phyloP scores from a whole-genome alignment of 2,329 filamentous ascomycete genomes.

The Phialophora tarda region DNA sequence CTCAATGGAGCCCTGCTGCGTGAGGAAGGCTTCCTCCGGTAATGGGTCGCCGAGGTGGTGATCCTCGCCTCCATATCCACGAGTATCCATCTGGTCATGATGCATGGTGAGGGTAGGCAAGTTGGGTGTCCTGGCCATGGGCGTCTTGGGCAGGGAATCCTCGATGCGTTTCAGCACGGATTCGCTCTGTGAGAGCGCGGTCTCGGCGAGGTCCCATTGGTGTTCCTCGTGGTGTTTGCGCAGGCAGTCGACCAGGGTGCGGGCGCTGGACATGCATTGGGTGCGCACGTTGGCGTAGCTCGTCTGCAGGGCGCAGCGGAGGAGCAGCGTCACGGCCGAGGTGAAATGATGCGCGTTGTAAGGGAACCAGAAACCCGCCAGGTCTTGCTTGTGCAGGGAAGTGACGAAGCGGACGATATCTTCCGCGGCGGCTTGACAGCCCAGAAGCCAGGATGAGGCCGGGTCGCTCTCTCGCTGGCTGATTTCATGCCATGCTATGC shows the following conservation, averaged over 20 bases:
- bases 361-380: slow-evolving; percentile 38
- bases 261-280: slow-evolving; percentile 54
- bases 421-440: slow-evolving; percentile 32
- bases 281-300: slow-evolving; percentile 54
- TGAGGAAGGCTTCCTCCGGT: slow-evolving; percentile 28
- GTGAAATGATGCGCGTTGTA: slow-evolving; percentile 40
- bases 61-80: slow-evolving; percentile 19
- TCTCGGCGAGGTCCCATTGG: slow-evolving; percentile 62
- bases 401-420: slow-evolving; percentile 46
- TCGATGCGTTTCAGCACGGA: slow-evolving; percentile 46
- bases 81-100: slow-evolving; percentile 18
- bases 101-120: slow-evolving; percentile 16
- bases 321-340: slow-evolving; percentile 38
- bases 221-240: slow-evolving; percentile 56
- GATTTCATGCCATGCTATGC: slow-evolving; percentile 54
- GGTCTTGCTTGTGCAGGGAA: slow-evolving; percentile 44
- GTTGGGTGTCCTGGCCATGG: slow-evolving; percentile 23
- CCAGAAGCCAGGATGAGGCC: slow-evolving; percentile 37
- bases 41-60: slow-evolving; percentile 25
- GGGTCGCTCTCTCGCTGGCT: slow-evolving; percentile 36
- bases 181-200: slow-evolving; percentile 59
- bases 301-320: slow-evolving; percentile 42
- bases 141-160: slow-evolving; percentile 33
- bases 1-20: slow-evolving; percentile 31
- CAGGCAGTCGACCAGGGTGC: slow-evolving; percentile 55